Evolutionary conservation across 805 yeast species (phyloP).

Genomic region (Martiniozyma abietophila): DNA sequence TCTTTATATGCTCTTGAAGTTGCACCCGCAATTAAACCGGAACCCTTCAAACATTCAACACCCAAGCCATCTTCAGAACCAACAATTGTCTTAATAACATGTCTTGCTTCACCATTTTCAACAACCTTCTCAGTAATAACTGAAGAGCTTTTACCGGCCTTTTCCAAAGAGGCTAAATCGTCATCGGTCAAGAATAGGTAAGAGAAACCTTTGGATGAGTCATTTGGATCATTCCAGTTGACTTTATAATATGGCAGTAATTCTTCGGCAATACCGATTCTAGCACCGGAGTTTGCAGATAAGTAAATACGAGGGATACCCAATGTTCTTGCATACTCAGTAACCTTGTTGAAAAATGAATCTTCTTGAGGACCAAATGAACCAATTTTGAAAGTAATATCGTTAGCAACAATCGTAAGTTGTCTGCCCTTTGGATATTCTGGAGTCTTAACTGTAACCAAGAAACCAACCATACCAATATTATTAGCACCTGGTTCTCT

Average conservation of each 20-base stretch:
- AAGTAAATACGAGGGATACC: conserved; percentile 95
- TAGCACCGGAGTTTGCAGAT: conserved; percentile 98
- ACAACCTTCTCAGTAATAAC: conserved; percentile 72
- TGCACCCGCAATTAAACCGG: conserved; percentile 98
- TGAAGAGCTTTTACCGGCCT: conserved; percentile 48
- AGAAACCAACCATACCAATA: conserved; percentile 97
- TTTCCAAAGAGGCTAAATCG: conserved; percentile 46
- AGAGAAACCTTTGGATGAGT: conserved; percentile 80
- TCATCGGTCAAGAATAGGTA: conserved; percentile 77
- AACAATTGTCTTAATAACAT: conserved; percentile 72
- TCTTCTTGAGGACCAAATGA: conserved; percentile 98
- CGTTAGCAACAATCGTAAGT: conserved; percentile 89
- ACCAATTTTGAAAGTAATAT: conserved; percentile 96
- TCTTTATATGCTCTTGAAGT: conserved; percentile 97
- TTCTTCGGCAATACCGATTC: conserved; percentile 98
- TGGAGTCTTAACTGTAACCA: conserved; percentile 83
- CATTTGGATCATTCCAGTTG: conserved; percentile 76
- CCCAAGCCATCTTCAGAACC: conserved; percentile 97
- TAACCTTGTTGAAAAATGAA: conserved; percentile 81
- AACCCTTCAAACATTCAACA: conserved; percentile 96
- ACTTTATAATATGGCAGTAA: conserved; percentile 81
- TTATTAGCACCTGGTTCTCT: conserved; percentile 96
- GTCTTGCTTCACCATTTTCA: conserved; percentile 77
- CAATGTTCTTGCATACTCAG: conserved; percentile 79
- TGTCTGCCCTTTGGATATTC: conserved; percentile 96